Evolutionary conservation across 208 protist species (phyloP).

Genomic region (Leishmania mexicana): DNA sequence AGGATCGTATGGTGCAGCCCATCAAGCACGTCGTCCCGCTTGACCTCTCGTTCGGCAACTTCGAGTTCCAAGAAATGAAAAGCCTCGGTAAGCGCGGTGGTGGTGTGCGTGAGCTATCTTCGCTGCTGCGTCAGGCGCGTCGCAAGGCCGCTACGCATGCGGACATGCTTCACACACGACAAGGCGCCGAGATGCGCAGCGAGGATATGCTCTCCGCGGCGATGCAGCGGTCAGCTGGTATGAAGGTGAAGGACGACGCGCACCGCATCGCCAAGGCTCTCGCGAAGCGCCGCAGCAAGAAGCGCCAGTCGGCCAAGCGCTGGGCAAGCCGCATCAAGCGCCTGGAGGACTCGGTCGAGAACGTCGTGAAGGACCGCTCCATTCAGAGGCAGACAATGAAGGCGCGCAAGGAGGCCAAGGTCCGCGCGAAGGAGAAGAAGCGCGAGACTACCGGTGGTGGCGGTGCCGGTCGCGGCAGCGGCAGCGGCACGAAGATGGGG

Average conservation of each 20-base stretch:
- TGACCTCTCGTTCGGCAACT: slow-evolving; percentile 80
- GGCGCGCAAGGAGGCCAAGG: slow-evolving; percentile 33
- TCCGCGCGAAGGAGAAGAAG: slow-evolving; percentile 35
- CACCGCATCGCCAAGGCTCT: slow-evolving; percentile 62
- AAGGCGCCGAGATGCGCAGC: slow-evolving; percentile 53
- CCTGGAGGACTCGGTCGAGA: slow-evolving; percentile 72
- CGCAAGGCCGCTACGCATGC: slow-evolving; percentile 40
- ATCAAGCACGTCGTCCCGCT: slow-evolving; percentile 47
- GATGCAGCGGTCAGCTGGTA: slow-evolving; percentile 56
- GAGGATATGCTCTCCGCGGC: slow-evolving; percentile 60
- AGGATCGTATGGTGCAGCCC: slow-evolving; percentile 25
- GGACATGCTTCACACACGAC: slow-evolving; percentile 38
- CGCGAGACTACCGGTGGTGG: neutral
- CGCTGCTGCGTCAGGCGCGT: slow-evolving; percentile 55
- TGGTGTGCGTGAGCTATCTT: slow-evolving; percentile 72
- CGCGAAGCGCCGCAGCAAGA: slow-evolving; percentile 77
- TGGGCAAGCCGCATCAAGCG: slow-evolving; percentile 70
- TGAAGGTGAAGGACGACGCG: slow-evolving; percentile 80
- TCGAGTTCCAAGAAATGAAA: slow-evolving; percentile 81
- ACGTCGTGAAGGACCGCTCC: slow-evolving; percentile 64
- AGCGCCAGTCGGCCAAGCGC: slow-evolving; percentile 77
- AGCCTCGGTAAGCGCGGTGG: slow-evolving; percentile 68
- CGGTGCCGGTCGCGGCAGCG: neutral
- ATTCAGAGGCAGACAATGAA: slow-evolving; percentile 40
- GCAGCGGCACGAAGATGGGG: slow-evolving; percentile 11